Conservation (phyloP, 257 asterid species). For the Solanum peruvianum region DNA sequence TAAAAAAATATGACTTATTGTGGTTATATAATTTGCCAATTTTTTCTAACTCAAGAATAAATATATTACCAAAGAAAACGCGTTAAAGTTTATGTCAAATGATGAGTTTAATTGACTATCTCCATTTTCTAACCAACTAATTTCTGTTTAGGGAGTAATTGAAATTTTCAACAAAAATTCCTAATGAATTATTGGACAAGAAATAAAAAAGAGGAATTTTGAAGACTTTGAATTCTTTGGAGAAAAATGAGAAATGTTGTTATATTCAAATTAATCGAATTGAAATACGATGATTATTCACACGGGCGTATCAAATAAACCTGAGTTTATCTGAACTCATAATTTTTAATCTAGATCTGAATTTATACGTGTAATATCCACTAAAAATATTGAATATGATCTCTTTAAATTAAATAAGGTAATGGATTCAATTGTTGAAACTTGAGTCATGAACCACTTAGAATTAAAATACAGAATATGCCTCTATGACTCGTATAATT, state of each 20-base stretch:
- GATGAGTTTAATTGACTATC: conserved; percentile 7
- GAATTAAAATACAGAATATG: background rate
- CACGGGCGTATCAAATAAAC: background rate
- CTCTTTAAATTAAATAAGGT: background rate
- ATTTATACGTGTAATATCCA: background rate
- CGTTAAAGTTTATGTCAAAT: conserved; percentile 7
- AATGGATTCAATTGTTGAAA: background rate
- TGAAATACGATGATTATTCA: background rate
- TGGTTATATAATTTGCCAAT: background rate
- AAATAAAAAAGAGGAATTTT: background rate
- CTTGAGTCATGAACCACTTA: background rate
- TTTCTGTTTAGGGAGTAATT: background rate
- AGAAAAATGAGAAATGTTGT: background rate
- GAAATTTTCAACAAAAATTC: background rate
- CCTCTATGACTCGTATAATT: background rate
- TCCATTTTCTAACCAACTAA: background rate
- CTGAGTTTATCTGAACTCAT: background rate
- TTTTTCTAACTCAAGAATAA: background rate
- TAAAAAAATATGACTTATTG: background rate
- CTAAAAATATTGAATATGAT: background rate
- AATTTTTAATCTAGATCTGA: background rate
- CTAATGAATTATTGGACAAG: background rate
- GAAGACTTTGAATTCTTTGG: background rate
- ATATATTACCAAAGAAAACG: conserved; percentile 4
- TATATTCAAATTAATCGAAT: background rate